Percentiles rank a stretch among this genome's conserved stretches.
Evolutionary conservation across 495 filamentous ascomycete species (phyloP).

Genomic region (Penicillium longicatenatum): DNA sequence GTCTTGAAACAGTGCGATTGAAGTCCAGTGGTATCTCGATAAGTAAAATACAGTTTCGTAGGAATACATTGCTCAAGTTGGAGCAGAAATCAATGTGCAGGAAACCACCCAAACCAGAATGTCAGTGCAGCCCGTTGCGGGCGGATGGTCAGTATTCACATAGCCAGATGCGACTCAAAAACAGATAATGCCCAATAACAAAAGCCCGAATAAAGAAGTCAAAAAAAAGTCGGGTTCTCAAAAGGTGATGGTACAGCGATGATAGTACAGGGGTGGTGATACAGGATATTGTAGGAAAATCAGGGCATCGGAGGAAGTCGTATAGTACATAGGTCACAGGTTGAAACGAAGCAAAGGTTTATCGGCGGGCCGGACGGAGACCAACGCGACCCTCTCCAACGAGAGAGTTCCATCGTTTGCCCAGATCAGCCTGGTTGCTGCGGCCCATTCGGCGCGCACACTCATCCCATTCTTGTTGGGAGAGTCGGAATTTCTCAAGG

Average conservation of each 20-base stretch:
- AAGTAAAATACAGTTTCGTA: constrained; percentile 20
- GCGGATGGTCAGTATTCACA: constrained; percentile 24
- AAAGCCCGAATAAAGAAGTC: constrained; percentile 1
- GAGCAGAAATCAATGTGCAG: constrained; percentile 23
- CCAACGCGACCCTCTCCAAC: constrained; percentile 60
- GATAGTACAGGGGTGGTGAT: constrained; percentile 20
- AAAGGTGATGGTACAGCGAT: constrained; percentile 5
- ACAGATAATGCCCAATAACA: not conserved
- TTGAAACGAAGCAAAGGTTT: constrained; percentile 11
- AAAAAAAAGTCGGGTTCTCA: constrained; percentile 8
- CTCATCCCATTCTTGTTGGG: constrained; percentile 76
- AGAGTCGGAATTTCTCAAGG: constrained; percentile 72
- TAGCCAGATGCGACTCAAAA: constrained; percentile 27
- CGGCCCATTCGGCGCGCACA: constrained; percentile 67
- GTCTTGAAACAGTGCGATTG: constrained; percentile 4
- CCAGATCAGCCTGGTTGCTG: constrained; percentile 63
- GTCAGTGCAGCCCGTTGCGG: not conserved
- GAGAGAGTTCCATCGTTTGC: constrained; percentile 68
- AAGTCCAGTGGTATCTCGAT: constrained; percentile 24
- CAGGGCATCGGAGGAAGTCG: constrained; percentile 17
- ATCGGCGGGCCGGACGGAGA: constrained; percentile 45
- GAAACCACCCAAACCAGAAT: constrained; percentile 7
- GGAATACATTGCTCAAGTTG: constrained; percentile 17
- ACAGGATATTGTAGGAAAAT: constrained; percentile 23
- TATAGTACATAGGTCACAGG: constrained; percentile 25